Conservation (phyloP, 176 grass and related monocot species). For the Cocos nucifera region DNA sequence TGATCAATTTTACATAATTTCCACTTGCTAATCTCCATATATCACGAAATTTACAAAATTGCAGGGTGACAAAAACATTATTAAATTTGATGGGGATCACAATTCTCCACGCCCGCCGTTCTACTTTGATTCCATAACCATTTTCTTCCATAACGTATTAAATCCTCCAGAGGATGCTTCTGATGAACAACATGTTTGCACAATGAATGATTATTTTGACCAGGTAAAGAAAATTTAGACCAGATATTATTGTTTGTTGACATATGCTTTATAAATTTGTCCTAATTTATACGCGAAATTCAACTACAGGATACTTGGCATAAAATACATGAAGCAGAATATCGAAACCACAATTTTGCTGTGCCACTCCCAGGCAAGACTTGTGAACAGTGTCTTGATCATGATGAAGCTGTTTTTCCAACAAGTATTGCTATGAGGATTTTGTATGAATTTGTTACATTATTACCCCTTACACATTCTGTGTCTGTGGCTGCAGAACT, state of each 20-base stretch:
- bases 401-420: no score
- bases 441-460: no score
- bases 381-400: no score
- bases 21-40: background rate
- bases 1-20: slow-evolving; percentile 6
- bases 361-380: slow-evolving; percentile 50
- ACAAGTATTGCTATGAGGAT: no score
- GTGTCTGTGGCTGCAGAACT: slow-evolving; percentile 18
- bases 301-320: slow-evolving; percentile 59
- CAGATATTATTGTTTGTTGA: slow-evolving; percentile 1
- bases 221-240: slow-evolving; percentile 38
- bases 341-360: slow-evolving; percentile 38
- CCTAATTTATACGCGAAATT: slow-evolving; percentile 17
- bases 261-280: no score
- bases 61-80: slow-evolving; percentile 99
- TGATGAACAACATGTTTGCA: slow-evolving; percentile 47
- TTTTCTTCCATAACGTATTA: slow-evolving; percentile 98
- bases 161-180: slow-evolving; percentile 58
- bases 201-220: slow-evolving; percentile 33
- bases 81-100: slow-evolving; percentile 98
- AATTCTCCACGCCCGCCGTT: slow-evolving; percentile 96
- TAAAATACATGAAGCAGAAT: slow-evolving; percentile 54
- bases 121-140: slow-evolving; percentile 98
- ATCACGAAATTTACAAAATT: slow-evolving; percentile 18
- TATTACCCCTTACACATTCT: no score